Base-by-base conservation (phyloP, 2,329 filamentous ascomycete species). In the Grosmannia huntii region DNA sequence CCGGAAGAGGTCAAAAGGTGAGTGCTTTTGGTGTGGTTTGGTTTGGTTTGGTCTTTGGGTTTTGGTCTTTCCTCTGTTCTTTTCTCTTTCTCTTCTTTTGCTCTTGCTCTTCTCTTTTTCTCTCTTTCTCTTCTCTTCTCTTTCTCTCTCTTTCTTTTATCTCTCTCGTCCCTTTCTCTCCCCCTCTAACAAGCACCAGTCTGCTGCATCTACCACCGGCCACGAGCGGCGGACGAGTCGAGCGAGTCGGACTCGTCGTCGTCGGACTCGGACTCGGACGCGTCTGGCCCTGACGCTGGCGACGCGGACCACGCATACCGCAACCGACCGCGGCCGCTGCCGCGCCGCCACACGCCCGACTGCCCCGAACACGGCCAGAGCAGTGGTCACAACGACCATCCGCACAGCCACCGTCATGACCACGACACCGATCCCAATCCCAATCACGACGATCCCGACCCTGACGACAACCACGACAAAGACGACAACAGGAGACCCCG, bases 161-260 rank as follows among this genome's bases (percentile, higher is more conserved):
- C 33, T 36, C 33, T 38, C 28, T 28, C 28, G 28, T 28, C 31
- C 6, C 2, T 33, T 10, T 33, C 31, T 33, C 9, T 33, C 6
- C 31, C 11, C 5, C 31, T 19, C 36, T 38, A 4, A 38, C 36
- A 54, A 12, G 12, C 11, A 1, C 5, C 36, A 95, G 94, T 97
- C n/a, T 99, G 94, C 79, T 99, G 94, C 71, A 99, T 99, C 71
- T 99, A 96, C 74, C 92, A 96, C 74, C 87, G 87, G 61, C 85
- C 90, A 7, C 87, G 86, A 64, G 82, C 79, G 12, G 84, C 90
- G 4, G 90, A 87, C 69, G 92, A 97, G 70, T 94, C 88, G 36
- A 90, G 86, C 7, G 76, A 78, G 36, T 74, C 73, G 3, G 76
- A 78, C 50, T 80, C 78, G 59, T 79, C 77, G 25, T 84, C 83